Conservation (phyloP, 2,329 filamentous ascomycete genomes). For the Zymoseptoria crescenta region DNA sequence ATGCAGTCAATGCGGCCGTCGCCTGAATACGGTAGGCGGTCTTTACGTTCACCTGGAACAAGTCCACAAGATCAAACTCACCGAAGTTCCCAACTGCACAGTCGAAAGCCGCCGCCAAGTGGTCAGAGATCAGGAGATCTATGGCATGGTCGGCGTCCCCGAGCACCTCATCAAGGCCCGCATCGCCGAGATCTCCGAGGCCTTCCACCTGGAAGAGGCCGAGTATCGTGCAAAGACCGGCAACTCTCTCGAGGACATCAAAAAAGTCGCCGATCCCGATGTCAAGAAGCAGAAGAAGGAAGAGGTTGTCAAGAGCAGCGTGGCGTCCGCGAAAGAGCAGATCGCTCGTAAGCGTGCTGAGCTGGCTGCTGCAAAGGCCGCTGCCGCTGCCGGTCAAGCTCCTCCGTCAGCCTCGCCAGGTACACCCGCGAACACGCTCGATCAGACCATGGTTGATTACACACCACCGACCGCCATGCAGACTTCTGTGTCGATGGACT, state of each 20-base stretch:
- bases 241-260: constrained; percentile 58
- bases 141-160: constrained; percentile 95
- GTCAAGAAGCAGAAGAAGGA: constrained; percentile 3
- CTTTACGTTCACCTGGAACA: constrained; percentile 96
- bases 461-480: background rate
- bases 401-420: background rate
- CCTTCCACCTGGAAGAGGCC: constrained; percentile 77
- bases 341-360: constrained; percentile 24
- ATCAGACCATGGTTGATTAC: background rate
- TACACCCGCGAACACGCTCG: background rate
- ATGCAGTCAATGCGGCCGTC: constrained; percentile 70
- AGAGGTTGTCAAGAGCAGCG: constrained; percentile 1
- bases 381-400: background rate
- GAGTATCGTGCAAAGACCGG: constrained; percentile 75
- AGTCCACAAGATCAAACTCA: constrained; percentile 90
- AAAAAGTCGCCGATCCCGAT: background rate
- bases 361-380: constrained; percentile 1
- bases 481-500: background rate
- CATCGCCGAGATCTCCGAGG: constrained; percentile 75
- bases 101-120: constrained; percentile 53
- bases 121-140: constrained; percentile 87
- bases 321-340: background rate
- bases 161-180: constrained; percentile 76
- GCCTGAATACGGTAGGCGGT: constrained; percentile 91
- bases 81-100: constrained; percentile 67